Conservation (phyloP, 225 moss, liverwort and hornwort genomes). For the Sphagnum contortum region DNA sequence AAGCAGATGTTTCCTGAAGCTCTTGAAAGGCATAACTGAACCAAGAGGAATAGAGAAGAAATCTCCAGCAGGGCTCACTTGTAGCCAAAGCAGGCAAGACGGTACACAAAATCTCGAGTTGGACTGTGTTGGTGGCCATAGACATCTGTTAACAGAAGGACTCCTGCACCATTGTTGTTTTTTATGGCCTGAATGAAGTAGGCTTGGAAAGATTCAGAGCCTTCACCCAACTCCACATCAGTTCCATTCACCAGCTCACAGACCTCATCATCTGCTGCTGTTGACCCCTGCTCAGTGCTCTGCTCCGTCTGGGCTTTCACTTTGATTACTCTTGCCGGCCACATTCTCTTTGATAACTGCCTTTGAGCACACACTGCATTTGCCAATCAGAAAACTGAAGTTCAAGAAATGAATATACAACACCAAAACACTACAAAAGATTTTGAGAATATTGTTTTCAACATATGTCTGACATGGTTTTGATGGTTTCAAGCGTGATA, state of each 20-base stretch:
- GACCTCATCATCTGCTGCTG: slow-evolving; percentile 50
- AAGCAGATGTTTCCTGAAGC: not conserved
- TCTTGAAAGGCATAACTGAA: not conserved
- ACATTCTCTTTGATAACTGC: slow-evolving; percentile 8
- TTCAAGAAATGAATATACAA: slow-evolving; percentile 10
- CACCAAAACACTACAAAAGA: too few relatives aligned
- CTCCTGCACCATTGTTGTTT: slow-evolving; percentile 78
- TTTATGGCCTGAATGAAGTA: slow-evolving; percentile 82
- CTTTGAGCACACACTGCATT: slow-evolving; percentile 14
- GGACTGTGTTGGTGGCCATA: slow-evolving; percentile 59
- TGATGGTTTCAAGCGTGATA: too few relatives aligned
- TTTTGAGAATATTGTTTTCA: too few relatives aligned
- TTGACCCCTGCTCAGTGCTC: slow-evolving; percentile 17
- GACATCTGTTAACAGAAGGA: slow-evolving; percentile 62
- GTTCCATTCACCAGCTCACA: slow-evolving; percentile 89
- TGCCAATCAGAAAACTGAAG: slow-evolving; percentile 27
- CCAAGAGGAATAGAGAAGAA: not conserved
- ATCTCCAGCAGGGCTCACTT: slow-evolving; percentile 34
- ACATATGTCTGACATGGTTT: too few relatives aligned
- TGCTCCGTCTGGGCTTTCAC: slow-evolving; percentile 27
- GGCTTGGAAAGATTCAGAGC: slow-evolving; percentile 38
- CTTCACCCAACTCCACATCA: slow-evolving; percentile 61
- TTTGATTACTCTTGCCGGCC: slow-evolving; percentile 6
- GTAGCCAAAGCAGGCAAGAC: slow-evolving; percentile 91
- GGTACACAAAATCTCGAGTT: slow-evolving; percentile 69